Conservation (phyloP, 805 yeast genomes). For the Ogataea degrootiae region DNA sequence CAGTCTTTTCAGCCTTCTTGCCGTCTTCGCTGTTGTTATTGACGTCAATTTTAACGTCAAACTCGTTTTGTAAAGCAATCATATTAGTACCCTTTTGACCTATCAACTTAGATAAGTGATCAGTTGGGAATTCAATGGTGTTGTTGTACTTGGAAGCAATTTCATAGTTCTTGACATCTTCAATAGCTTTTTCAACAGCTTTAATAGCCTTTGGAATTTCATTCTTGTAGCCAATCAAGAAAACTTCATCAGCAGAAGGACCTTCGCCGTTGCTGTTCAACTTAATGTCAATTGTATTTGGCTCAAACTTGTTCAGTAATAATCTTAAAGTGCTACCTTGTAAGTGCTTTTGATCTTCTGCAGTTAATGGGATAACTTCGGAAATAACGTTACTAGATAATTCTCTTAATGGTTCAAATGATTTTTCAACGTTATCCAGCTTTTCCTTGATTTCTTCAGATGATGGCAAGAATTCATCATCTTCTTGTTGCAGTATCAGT, state of each 20-base stretch:
- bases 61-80: conserved; percentile 63
- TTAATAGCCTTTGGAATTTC: conserved; percentile 53
- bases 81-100: conserved; percentile 85
- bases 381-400: conserved; percentile 50
- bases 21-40: conserved; percentile 46
- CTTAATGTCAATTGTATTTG: conserved; percentile 37
- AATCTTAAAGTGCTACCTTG: conserved; percentile 53
- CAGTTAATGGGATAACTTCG: conserved; percentile 45
- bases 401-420: conserved; percentile 55
- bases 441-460: conserved; percentile 51
- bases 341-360: conserved; percentile 53
- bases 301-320: conserved; percentile 28
- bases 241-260: conserved; percentile 45
- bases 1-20: conserved; percentile 38
- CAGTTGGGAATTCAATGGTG: conserved; percentile 58
- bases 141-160: conserved; percentile 37
- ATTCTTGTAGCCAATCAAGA: conserved; percentile 62
- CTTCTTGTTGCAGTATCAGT: conserved; percentile 47
- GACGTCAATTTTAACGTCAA: conserved; percentile 72
- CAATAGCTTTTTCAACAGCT: conserved; percentile 50
- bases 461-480: conserved; percentile 73
- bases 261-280: conserved; percentile 41
- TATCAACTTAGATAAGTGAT: conserved; percentile 71
- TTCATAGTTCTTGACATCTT: conserved; percentile 38
- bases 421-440: conserved; percentile 48